Evolutionary conservation across 2,329 filamentous ascomycete species (phyloP), one percentile per base, ranked within the genome.

Genomic region (Diaporthe humulicola): DNA sequence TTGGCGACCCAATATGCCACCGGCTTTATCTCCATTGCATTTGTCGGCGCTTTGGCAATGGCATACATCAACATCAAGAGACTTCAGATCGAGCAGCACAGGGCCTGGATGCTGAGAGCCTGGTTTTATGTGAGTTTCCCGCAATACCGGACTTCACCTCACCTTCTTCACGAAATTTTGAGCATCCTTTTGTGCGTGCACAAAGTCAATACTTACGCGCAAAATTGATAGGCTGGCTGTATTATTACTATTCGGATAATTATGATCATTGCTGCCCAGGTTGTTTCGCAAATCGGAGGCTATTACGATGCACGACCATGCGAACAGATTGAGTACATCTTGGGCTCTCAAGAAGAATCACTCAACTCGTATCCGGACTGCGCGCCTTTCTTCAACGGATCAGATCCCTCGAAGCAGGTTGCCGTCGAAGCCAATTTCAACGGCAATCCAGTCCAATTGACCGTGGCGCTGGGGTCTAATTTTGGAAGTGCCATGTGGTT

Each of bases 71-170:
- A 92, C 76, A 87, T 93, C 80, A 91, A 89, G 79, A 82, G 84
- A 3, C 81, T 92, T 2, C 90, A 92, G 78, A 90, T 93, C 60
- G 90, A 92, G 45, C 87, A 92, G 77, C 90, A 92, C 76, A 85
- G 91, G 1, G 88, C 89, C 4, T 92, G 90, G 90, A 92, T 92
- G 90, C 78, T 92, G 38, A 80, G 90, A 28, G 85, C 87, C 10
- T 88, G 87, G 87, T 82, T 87, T 52, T 87, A 87, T 75, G 84
- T 87, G 75, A 67, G 54, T 74, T 33, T 25, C 22, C 4, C 45
- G 3, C 5, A 5, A 50, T 12, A 12, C 45, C 4, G 45, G 7
- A n/a, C 9, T 12, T n/a, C 12, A 48, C 22, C 19, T 19, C 8
- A 2, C 19, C 45, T 48, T 48, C 19, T 22, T 48, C 8, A 19